A percentile compares a stretch with the other conserved stretches of the same genome.
Conservation (phyloP, 768 basidiomycete species). For the Suillus subaureus region DNA sequence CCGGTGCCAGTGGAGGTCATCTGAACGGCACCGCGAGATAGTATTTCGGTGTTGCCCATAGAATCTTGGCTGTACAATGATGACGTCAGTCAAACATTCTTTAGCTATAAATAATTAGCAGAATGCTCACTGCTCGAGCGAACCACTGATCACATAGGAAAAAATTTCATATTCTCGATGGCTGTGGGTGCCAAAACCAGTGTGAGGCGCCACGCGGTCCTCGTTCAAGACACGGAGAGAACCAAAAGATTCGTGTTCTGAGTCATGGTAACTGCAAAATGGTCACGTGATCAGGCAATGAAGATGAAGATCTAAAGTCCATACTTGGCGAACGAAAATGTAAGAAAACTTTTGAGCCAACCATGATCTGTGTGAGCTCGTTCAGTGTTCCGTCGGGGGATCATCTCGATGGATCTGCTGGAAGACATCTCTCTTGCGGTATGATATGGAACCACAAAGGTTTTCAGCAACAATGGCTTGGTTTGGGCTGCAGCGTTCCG, state of each 20-base stretch:
- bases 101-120: neutral
- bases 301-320: slow-evolving; percentile 29
- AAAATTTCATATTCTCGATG: slow-evolving; percentile 93
- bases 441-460: neutral
- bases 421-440: slow-evolving; percentile 18
- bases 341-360: slow-evolving; percentile 88
- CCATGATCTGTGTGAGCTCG: slow-evolving; percentile 78
- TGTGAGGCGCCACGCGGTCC: slow-evolving; percentile 73
- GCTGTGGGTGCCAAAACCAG: slow-evolving; percentile 85
- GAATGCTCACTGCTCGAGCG: slow-evolving; percentile 73
- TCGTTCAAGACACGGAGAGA: slow-evolving; percentile 90
- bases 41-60: slow-evolving; percentile 88
- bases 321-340: slow-evolving; percentile 75
- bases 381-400: slow-evolving; percentile 59
- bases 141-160: slow-evolving; percentile 79
- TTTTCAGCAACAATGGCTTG: neutral
- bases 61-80: slow-evolving; percentile 71
- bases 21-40: slow-evolving; percentile 88
- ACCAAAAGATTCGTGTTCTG: slow-evolving; percentile 62
- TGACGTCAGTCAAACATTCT: neutral
- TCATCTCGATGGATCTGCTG: slow-evolving; percentile 35
- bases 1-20: slow-evolving; percentile 93
- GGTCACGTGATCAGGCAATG: slow-evolving; percentile 15
- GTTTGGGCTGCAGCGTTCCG: neutral
- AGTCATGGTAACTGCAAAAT: slow-evolving; percentile 58